These are phyloP conservation scores for Dryas drummondii DNA, from an alignment of 306 rosid species.

Conservation along the genomic window DNA sequence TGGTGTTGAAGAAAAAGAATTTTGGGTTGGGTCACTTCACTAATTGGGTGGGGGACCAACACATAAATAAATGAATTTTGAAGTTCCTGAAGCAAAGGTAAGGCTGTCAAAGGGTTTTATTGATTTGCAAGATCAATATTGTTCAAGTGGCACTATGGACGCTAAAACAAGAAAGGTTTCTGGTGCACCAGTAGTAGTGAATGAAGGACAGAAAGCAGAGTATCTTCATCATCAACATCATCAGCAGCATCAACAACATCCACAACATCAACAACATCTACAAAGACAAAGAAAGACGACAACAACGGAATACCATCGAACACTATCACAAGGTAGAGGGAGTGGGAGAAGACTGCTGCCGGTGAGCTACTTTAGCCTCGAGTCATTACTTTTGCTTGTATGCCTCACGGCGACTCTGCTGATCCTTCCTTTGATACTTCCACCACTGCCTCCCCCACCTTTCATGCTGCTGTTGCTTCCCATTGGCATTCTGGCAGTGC, in stretches of 20 bases:
- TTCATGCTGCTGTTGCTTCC: slow-evolving; percentile 52
- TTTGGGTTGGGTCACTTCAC: background rate
- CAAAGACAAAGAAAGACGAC: slow-evolving; percentile 16
- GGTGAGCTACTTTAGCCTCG: slow-evolving; percentile 40
- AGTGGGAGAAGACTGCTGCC: slow-evolving; percentile 35
- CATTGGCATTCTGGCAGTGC: slow-evolving; percentile 43
- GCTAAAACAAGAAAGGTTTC: slow-evolving; percentile 7
- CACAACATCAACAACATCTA: background rate
- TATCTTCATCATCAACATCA: slow-evolving; percentile 8
- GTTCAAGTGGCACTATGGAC: slow-evolving; percentile 12
- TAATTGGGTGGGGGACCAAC: background rate
- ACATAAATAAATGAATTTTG: slow-evolving; percentile 20
- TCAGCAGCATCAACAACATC: background rate
- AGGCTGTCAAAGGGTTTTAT: slow-evolving; percentile 16
- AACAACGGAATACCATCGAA: slow-evolving; percentile 24
- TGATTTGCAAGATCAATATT: slow-evolving; percentile 10
- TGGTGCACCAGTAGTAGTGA: background rate
- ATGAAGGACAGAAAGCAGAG: slow-evolving; percentile 14
- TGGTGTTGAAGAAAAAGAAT: background rate
- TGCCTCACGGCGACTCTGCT: slow-evolving; percentile 49
- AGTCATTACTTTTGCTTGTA: slow-evolving; percentile 43
- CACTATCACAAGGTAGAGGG: slow-evolving; percentile 39
- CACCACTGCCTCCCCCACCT: slow-evolving; percentile 60
- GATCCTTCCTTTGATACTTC: slow-evolving; percentile 57
- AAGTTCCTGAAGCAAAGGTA: slow-evolving; percentile 20